Conservation (phyloP, 257 asterid species). For the Solanum ossicruentum region DNA sequence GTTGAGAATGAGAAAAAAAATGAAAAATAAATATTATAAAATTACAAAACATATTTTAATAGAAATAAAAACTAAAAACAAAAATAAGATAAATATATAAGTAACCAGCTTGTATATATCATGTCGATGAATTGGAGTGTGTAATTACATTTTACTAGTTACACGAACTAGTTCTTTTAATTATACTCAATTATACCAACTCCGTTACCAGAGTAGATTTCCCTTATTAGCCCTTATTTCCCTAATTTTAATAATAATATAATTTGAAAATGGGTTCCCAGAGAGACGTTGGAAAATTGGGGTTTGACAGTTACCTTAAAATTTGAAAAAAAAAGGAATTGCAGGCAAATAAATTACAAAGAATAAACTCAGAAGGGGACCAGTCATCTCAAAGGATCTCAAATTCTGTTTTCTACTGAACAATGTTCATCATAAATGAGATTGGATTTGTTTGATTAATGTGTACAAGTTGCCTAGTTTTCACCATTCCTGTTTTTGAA, state of each 20-base stretch:
- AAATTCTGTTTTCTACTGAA: neutral
- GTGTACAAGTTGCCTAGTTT: slow-evolving; percentile 1
- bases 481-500: neutral
- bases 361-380: slow-evolving; percentile 19
- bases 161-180: too few relatives aligned
- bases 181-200: too few relatives aligned
- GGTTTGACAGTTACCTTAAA: slow-evolving; percentile 18
- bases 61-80: too few relatives aligned
- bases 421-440: neutral
- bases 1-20: too few relatives aligned
- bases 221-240: too few relatives aligned
- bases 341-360: neutral
- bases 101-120: too few relatives aligned
- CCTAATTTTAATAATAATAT: neutral
- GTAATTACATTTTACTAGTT: too few relatives aligned
- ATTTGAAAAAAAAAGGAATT: slow-evolving; percentile 37
- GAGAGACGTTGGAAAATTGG: slow-evolving; percentile 35
- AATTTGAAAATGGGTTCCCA: slow-evolving; percentile 16
- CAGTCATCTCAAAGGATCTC: neutral
- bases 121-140: too few relatives aligned
- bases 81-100: too few relatives aligned
- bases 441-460: slow-evolving; percentile 9
- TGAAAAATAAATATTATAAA: too few relatives aligned
- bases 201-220: too few relatives aligned
- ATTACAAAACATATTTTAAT: too few relatives aligned